These are phyloP conservation scores for Alternaria arbusti DNA, from an alignment of 2,329 filamentous ascomycete genomes.

Conservation along the genomic window DNA sequence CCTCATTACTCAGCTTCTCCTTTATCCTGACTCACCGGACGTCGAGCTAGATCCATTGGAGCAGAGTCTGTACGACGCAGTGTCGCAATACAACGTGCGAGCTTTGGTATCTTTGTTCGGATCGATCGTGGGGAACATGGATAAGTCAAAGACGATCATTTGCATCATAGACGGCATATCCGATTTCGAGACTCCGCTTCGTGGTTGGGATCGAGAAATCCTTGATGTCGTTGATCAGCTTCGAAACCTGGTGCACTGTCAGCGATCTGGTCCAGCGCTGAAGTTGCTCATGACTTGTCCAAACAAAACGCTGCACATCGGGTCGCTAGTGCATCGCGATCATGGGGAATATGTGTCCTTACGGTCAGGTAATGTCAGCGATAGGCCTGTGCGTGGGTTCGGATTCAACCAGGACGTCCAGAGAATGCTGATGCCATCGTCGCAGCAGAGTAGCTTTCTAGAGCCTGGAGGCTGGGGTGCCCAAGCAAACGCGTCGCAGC, in stretches of 20 bases:
- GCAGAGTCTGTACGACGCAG: neutral
- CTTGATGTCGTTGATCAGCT: neutral
- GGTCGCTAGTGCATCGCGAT: neutral
- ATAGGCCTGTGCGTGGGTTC: neutral
- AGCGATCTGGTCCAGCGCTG: neutral
- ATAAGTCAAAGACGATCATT: neutral
- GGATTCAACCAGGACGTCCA: fast-evolving
- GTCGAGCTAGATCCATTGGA: neutral
- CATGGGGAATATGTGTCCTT: neutral
- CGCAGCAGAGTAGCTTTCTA: neutral
- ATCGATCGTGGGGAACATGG: neutral
- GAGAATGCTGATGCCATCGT: neutral
- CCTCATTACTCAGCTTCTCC: neutral
- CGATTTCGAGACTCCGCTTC: neutral
- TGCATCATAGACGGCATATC: neutral
- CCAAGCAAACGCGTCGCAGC: neutral
- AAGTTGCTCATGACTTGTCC: neutral
- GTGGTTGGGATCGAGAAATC: neutral
- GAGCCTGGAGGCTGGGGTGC: neutral
- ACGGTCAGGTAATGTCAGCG: neutral
- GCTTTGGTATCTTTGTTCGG: neutral
- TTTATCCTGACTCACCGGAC: neutral
- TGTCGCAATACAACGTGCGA: neutral
- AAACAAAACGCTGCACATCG: neutral
- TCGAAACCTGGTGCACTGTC: neutral